phyloP scores from a whole-genome alignment of 768 basidiomycete species.

The Lentinula aciculospora region DNA sequence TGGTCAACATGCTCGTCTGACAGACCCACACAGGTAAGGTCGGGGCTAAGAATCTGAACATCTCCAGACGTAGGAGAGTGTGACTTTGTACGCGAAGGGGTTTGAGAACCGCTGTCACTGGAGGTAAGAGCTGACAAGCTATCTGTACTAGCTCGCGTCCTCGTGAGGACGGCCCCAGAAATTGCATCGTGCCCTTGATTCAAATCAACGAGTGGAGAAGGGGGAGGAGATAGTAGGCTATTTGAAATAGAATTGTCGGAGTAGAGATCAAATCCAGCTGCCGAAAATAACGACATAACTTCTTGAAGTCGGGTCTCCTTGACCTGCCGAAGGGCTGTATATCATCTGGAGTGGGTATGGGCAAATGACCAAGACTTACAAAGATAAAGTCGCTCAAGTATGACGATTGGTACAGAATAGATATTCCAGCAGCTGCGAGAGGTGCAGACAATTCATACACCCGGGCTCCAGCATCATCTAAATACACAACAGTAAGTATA shows the following conservation, averaged over 20 bases:
- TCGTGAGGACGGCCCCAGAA: constrained; percentile 40
- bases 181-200: not conserved
- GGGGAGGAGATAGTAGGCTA: constrained; percentile 21
- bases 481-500: constrained; percentile 8
- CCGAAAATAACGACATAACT: constrained; percentile 53
- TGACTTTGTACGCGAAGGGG: constrained; percentile 26
- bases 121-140: constrained; percentile 5
- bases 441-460: constrained; percentile 74
- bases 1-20: constrained; percentile 61
- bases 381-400: constrained; percentile 83
- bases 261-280: constrained; percentile 64
- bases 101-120: constrained; percentile 6
- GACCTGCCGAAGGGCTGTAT: constrained; percentile 35
- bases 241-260: constrained; percentile 31
- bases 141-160: constrained; percentile 36
- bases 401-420: constrained; percentile 78
- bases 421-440: constrained; percentile 70
- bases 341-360: not conserved
- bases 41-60: constrained; percentile 60
- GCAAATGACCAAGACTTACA: constrained; percentile 32
- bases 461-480: constrained; percentile 67
- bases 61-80: constrained; percentile 52
- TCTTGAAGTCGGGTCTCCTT: constrained; percentile 61
- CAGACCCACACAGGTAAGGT: constrained; percentile 72
- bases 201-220: constrained; percentile 11